Evolutionary conservation across 2,329 filamentous ascomycete species (phyloP).

Genomic region (Pyrenophora teres): DNA sequence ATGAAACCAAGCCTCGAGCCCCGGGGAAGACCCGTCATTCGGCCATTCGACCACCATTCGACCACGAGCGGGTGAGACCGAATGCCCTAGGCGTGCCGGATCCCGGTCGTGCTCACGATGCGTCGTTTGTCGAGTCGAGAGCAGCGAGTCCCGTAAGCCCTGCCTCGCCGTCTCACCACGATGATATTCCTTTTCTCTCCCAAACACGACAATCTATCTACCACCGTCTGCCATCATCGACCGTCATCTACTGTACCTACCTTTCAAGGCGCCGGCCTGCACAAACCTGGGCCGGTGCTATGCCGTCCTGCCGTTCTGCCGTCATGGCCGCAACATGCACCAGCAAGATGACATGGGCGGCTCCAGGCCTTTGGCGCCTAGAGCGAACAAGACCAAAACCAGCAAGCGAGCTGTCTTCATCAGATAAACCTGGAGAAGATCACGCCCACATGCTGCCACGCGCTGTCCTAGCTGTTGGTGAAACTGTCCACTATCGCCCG

Average conservation of each 20-base stretch:
- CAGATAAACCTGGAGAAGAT: constrained; percentile 9
- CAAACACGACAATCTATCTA: too few species aligned
- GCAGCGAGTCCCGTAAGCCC: neutral
- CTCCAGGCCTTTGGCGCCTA: constrained; percentile 11
- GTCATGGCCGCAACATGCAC: too few species aligned
- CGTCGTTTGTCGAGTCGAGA: too few species aligned
- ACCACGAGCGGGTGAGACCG: constrained; percentile 4
- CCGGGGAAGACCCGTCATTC: constrained; percentile 5
- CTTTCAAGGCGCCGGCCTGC: neutral
- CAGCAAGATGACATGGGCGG: constrained; percentile 9
- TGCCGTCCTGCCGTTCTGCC: too few species aligned
- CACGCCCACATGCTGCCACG: constrained; percentile 4
- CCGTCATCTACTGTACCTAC: too few species aligned
- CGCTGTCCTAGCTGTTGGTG: constrained; percentile 1
- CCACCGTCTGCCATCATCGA: too few species aligned
- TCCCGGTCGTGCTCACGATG: too few species aligned
- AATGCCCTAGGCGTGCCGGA: neutral
- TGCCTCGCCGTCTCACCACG: too few species aligned
- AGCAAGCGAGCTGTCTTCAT: constrained; percentile 11
- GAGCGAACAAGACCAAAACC: constrained; percentile 1
- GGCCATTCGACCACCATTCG: constrained; percentile 1
- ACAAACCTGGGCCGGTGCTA: neutral
- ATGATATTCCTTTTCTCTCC: too few species aligned
- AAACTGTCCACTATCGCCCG: constrained; percentile 11
- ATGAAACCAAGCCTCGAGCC: constrained; percentile 28